These are phyloP conservation scores for Sclerotinia sclerotiorum DNA, from an alignment of 2,329 filamentous ascomycete species.

Conservation along the genomic window DNA sequence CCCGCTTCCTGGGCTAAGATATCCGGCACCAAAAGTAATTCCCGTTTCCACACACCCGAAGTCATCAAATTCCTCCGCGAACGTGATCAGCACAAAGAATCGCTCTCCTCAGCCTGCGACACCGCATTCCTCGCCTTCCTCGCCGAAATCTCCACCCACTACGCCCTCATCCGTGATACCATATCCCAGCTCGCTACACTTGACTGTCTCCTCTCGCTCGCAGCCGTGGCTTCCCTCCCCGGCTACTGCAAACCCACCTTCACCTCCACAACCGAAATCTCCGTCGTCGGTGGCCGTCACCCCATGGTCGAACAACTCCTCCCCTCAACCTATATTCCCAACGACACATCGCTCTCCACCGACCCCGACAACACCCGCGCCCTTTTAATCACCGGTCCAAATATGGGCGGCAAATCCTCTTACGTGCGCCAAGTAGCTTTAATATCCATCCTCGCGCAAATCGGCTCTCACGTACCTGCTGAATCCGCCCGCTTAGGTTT, in stretches of 20 bases:
- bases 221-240: slow-evolving; percentile 78
- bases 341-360: slow-evolving; percentile 72
- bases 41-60: slow-evolving; percentile 91
- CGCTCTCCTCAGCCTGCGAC: slow-evolving; percentile 88
- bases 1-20: slow-evolving; percentile 95
- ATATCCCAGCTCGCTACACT: slow-evolving; percentile 82
- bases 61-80: slow-evolving; percentile 80
- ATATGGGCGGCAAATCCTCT: slow-evolving; percentile 99
- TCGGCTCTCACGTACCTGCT: slow-evolving; percentile 92
- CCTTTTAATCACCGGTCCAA: slow-evolving; percentile 84
- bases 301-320: slow-evolving; percentile 94
- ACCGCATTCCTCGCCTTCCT: slow-evolving; percentile 74
- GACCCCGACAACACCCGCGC: slow-evolving; percentile 57
- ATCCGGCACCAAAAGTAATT: slow-evolving; percentile 87
- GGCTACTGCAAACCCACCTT: slow-evolving; percentile 81
- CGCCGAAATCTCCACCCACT: slow-evolving; percentile 72
- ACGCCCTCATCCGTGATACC: slow-evolving; percentile 85
- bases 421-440: slow-evolving; percentile 92
- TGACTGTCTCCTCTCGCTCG: slow-evolving; percentile 85
- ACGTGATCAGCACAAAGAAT: slow-evolving; percentile 92
- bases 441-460: slow-evolving; percentile 89
- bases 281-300: slow-evolving; percentile 75
- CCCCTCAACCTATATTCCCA: slow-evolving; percentile 85
- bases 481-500: slow-evolving; percentile 72
- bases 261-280: slow-evolving; percentile 63